Base-by-base conservation (phyloP, 2,329 filamentous ascomycete species). In the Colletotrichum abscissum region DNA sequence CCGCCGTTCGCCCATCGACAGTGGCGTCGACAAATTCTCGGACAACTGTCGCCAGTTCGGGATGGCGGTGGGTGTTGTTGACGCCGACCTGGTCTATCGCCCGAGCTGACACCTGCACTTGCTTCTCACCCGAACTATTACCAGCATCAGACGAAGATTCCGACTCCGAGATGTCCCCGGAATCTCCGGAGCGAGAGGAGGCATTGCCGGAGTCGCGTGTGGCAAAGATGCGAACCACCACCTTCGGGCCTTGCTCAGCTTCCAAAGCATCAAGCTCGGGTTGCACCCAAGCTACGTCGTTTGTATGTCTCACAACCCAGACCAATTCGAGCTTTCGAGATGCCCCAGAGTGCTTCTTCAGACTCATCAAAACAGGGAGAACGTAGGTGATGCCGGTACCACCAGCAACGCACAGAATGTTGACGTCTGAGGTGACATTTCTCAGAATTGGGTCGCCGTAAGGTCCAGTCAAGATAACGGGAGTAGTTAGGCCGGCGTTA, bases 381-480 rank as follows among this genome's bases (percentile, higher is more conserved):
- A 84, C 83, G 63, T 83, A 84, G 9, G 82, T 79, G 55, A 85
- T 83, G 2, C 83, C 83, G 1, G 83, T 85, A 28, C 83, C 83
- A 62, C 83, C 83, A 9, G 83, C 83, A 6, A 84, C 78, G 58
- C 83, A 85, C 26, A 85, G 70, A 7, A 84, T 77, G 72, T 85
- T 85, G 60, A 82, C 83, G 60, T 84, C 80, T 0, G 81, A 76
- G 54, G 83, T 81, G 71, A 88, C 67, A 38, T 68, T 79, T 6
- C 85, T 81, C 35, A 84, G 76, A 55, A 88, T 86, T 7, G 82
- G 79, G 69, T 88, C 86, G 3, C 92, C 92, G 75, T 93, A 94
- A 0, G 91, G 88, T 0, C 92, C 92, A 0, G 88, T 88, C 2
- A 93, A 81, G 35, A 94, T 86, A 1, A 93, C 85, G 0, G 89